Conservation (phyloP, 257 asterid species). For the Nicotiana noctiflora region DNA sequence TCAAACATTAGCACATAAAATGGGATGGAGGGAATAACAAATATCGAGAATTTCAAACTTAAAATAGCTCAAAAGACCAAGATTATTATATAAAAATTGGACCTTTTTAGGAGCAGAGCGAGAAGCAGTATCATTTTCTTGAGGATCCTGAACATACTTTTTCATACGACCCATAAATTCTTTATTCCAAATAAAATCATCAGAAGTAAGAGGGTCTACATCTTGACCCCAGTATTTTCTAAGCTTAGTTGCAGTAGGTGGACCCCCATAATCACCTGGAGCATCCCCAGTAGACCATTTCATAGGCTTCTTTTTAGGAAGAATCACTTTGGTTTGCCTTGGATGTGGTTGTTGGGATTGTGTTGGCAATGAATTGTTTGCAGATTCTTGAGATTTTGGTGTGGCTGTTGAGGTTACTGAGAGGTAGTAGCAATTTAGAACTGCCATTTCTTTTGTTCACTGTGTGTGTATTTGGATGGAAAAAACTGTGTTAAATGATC, state of each 20-base stretch:
- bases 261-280: slow-evolving; percentile 94
- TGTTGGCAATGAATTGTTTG: slow-evolving; percentile 22
- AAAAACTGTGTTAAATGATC: background rate
- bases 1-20: too few species aligned
- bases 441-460: slow-evolving; percentile 31
- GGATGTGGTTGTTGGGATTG: slow-evolving; percentile 12
- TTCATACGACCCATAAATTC: slow-evolving; percentile 87
- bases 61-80: background rate
- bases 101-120: slow-evolving; percentile 41
- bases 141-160: slow-evolving; percentile 51
- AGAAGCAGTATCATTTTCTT: slow-evolving; percentile 8
- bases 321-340: slow-evolving; percentile 57
- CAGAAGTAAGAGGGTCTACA: slow-evolving; percentile 72
- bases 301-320: slow-evolving; percentile 76
- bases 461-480: slow-evolving; percentile 2
- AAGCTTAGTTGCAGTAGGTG: slow-evolving; percentile 82
- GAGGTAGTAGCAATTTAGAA: slow-evolving; percentile 42
- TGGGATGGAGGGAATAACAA: too few species aligned
- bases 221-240: slow-evolving; percentile 88
- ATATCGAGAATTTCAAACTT: too few species aligned
- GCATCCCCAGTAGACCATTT: slow-evolving; percentile 92
- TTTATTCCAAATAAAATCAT: slow-evolving; percentile 84
- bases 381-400: slow-evolving; percentile 48
- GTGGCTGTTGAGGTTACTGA: slow-evolving; percentile 59
- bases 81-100: background rate